A percentile compares a stretch with the other conserved stretches of the same genome.
Conservation (phyloP, 345 rosid genomes). For the Linum usitatissimum region DNA sequence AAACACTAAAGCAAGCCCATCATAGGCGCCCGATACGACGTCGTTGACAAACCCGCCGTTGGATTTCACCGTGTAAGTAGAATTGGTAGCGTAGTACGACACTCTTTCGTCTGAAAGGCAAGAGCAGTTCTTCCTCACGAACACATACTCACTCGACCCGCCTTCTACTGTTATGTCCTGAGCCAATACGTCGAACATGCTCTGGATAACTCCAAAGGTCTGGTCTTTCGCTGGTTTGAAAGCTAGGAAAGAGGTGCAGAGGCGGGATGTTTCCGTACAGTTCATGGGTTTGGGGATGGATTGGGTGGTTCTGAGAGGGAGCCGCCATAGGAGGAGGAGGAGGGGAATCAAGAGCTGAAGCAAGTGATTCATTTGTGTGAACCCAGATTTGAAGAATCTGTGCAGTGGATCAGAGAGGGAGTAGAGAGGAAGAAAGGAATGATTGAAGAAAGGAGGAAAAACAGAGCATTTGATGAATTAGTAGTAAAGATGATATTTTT, state of each 20-base stretch:
- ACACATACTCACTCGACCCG: conserved; percentile 40
- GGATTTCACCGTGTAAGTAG: conserved; percentile 68
- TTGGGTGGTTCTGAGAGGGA: conserved; percentile 12
- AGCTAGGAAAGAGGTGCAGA: conserved; percentile 82
- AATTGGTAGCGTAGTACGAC: conserved; percentile 41
- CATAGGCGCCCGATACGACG: conserved; percentile 49
- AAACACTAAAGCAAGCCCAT: conserved; percentile 53
- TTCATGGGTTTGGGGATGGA: conserved; percentile 44
- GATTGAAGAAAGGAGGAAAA: not conserved
- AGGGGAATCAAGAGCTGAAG: conserved; percentile 16
- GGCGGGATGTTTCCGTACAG: conserved; percentile 70
- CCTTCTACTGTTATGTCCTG: conserved; percentile 44
- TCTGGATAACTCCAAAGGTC: conserved; percentile 53
- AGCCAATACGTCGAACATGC: conserved; percentile 84
- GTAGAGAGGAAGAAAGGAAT: not conserved
- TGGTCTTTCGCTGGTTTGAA: conserved; percentile 48
- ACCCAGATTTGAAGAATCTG: not conserved
- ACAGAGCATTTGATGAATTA: not conserved
- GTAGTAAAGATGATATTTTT: too few relatives aligned
- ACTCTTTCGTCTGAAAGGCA: conserved; percentile 47
- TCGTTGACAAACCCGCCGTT: conserved; percentile 47
- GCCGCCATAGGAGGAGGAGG: conserved; percentile 16
- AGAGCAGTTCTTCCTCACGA: conserved; percentile 79
- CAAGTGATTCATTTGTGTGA: conserved; percentile 25
- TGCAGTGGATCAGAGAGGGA: not conserved